A percentile compares a stretch with the other conserved stretches of the same genome.
Conservation (phyloP, 2,329 filamentous ascomycete genomes). For the Fusarium vanettenii region DNA sequence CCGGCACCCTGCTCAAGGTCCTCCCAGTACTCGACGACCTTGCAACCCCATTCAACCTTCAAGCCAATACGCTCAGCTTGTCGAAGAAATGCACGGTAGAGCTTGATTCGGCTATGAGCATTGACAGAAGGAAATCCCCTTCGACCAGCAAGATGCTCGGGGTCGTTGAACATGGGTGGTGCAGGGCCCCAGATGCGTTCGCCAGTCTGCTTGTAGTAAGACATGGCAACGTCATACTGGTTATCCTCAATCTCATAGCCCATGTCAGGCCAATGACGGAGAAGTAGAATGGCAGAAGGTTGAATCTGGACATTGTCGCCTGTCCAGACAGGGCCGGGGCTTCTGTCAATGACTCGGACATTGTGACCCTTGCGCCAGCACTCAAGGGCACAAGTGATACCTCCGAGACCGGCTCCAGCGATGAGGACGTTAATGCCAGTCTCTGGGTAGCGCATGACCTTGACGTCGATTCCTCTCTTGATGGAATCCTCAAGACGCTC, state of each 20-base stretch:
- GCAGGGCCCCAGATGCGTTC: constrained; percentile 30
- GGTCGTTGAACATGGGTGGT: constrained; percentile 31
- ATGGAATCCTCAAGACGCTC: constrained; percentile 2
- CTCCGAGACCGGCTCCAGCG: constrained; percentile 20
- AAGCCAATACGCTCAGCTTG: constrained; percentile 21
- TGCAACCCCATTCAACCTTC: constrained; percentile 23
- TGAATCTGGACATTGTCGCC: constrained; percentile 31
- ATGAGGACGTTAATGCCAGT: constrained; percentile 25
- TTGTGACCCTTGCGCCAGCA: constrained; percentile 34
- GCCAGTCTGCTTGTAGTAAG: constrained; percentile 27
- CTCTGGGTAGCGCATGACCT: constrained; percentile 30
- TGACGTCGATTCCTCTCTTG: constrained; percentile 3
- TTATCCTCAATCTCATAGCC: constrained; percentile 30
- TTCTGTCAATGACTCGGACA: constrained; percentile 23
- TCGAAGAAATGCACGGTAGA: constrained; percentile 24
- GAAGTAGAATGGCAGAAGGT: constrained; percentile 23
- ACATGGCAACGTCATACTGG: constrained; percentile 33
- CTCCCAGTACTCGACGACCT: constrained; percentile 29
- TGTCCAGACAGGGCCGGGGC: constrained; percentile 21
- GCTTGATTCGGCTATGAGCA: constrained; percentile 19
- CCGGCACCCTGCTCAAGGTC: constrained; percentile 15
- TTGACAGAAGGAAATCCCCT: constrained; percentile 26
- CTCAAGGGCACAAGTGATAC: constrained; percentile 18
- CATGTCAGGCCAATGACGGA: constrained; percentile 30
- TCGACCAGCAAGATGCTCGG: constrained; percentile 6